phyloP scores from a whole-genome alignment of 345 rosid genomes.

The Triadica sebifera region DNA sequence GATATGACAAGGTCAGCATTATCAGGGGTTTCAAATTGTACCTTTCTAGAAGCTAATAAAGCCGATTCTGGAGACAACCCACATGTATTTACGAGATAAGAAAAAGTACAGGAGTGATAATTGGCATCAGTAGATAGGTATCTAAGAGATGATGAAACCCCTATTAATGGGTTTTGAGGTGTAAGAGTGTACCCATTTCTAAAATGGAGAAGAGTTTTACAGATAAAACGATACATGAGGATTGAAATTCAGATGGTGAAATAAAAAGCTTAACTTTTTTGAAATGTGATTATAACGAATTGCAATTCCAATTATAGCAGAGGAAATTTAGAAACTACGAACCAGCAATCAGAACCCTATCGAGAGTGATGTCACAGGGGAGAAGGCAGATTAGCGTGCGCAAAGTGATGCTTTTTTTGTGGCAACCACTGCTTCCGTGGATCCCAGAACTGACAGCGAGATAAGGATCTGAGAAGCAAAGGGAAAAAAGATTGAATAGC shows the following conservation, averaged over 20 bases:
- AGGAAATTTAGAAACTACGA: not conserved
- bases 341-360: not conserved
- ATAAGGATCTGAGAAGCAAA: too few species aligned
- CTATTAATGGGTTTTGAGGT: not conserved
- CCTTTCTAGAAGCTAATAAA: slow-evolving; percentile 9
- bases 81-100: slow-evolving; percentile 34
- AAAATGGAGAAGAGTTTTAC: not conserved
- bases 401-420: too few species aligned
- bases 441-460: too few species aligned
- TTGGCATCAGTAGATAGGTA: slow-evolving; percentile 1
- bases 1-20: slow-evolving; percentile 22
- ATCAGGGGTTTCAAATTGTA: slow-evolving; percentile 17
- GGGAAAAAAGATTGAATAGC: too few species aligned
- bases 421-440: too few species aligned
- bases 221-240: not conserved
- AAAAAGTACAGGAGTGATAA: slow-evolving; percentile 24
- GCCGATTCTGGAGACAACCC: slow-evolving; percentile 40
- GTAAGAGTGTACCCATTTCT: not conserved
- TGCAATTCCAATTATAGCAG: too few species aligned
- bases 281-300: too few species aligned
- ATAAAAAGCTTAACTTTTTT: not conserved
- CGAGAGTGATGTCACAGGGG: too few species aligned
- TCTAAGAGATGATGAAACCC: not conserved
- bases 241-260: not conserved
- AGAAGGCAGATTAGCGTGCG: too few species aligned